Conservation (phyloP, 2,329 filamentous ascomycete genomes). For the Neofusicoccum ribis region DNA sequence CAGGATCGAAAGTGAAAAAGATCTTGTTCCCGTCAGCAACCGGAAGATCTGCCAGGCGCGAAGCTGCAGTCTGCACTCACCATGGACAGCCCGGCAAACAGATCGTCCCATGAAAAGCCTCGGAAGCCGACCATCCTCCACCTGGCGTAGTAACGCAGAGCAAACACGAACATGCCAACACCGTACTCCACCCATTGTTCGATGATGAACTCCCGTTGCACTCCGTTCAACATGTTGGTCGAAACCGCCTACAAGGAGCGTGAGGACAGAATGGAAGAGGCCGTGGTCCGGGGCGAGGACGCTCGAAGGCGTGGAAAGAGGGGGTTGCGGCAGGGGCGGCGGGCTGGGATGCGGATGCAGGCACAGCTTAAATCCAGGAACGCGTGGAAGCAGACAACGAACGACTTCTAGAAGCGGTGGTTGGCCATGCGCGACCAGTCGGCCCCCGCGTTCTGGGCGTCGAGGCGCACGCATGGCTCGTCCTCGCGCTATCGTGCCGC, state of each 20-base stretch:
- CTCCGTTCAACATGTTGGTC: neutral
- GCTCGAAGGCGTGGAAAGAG: neutral
- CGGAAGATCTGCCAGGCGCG: no score
- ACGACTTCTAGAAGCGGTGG: neutral
- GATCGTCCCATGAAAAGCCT: slow-evolving; percentile 43
- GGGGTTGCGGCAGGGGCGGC: neutral
- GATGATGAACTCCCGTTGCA: neutral
- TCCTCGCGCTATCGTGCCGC: neutral
- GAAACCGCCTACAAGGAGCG: neutral
- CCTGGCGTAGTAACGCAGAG: slow-evolving; percentile 43
- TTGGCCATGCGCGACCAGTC: neutral
- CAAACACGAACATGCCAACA: slow-evolving; percentile 40
- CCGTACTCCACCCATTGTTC: slow-evolving; percentile 44
- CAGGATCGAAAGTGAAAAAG: no score
- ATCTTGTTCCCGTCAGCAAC: no score
- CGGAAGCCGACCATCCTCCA: slow-evolving; percentile 39
- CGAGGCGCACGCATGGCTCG: neutral
- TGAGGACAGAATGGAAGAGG: neutral
- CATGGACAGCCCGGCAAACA: slow-evolving; percentile 30
- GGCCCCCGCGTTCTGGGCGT: neutral
- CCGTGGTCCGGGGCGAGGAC: no score
- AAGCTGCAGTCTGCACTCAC: no score
- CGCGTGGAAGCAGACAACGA: neutral
- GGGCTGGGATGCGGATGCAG: neutral
- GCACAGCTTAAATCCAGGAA: neutral